A percentile compares a stretch with the other conserved stretches of the same genome.
Conservation (phyloP, 352 stramenopile species). For the Phytophthora meadii region DNA sequence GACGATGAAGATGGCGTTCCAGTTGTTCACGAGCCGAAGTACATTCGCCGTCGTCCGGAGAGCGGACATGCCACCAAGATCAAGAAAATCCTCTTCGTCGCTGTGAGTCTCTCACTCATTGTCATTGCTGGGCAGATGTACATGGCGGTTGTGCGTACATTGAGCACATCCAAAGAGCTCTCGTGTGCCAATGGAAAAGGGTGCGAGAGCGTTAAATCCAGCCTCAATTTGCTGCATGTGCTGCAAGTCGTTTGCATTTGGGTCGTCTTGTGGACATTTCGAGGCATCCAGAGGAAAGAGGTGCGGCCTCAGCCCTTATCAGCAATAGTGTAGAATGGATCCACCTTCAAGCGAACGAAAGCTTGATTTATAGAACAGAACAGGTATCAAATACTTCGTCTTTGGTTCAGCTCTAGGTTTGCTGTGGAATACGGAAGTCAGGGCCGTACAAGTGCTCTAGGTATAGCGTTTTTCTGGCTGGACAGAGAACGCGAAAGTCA, state of each 20-base stretch:
- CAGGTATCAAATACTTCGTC: too few relatives aligned
- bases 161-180: conserved; percentile 36
- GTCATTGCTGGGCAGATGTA: conserved; percentile 54
- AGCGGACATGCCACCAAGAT: conserved; percentile 31
- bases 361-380: background rate
- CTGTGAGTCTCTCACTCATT: conserved; percentile 22
- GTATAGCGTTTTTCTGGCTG: conserved; percentile 52
- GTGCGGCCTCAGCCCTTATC: conserved; percentile 12
- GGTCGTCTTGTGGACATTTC: conserved; percentile 36
- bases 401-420: conserved; percentile 8
- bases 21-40: conserved; percentile 17
- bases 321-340: conserved; percentile 3
- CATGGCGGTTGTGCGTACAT: conserved; percentile 35
- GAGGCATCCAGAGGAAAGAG: conserved; percentile 24
- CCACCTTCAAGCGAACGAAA: conserved; percentile 4
- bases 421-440: conserved; percentile 45
- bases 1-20: conserved; percentile 33
- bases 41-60: background rate
- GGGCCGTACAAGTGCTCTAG: conserved; percentile 64
- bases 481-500: conserved; percentile 58
- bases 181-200: conserved; percentile 57
- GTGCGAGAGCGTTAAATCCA: conserved; percentile 42
- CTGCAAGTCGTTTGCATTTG: conserved; percentile 31
- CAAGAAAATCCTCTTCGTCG: conserved; percentile 32
- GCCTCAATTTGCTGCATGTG: conserved; percentile 39